phyloP scores from a whole-genome alignment of 1,284 basidiomycete genomes.

The Ganoderma sinense region DNA sequence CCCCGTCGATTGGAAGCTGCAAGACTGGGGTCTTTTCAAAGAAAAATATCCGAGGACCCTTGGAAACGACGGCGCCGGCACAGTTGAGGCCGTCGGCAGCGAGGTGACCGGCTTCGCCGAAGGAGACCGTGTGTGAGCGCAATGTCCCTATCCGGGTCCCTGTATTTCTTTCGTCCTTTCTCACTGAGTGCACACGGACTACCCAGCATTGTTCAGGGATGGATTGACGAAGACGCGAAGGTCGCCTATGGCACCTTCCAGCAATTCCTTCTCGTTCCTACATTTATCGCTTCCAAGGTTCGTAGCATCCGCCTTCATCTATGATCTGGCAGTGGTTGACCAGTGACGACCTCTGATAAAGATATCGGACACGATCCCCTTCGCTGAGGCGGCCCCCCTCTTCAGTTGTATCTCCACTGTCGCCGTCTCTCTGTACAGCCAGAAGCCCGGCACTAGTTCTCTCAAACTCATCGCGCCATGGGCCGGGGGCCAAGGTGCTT shows the following conservation, averaged over 20 bases:
- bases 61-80: conserved; percentile 54
- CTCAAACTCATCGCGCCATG: conserved; percentile 33
- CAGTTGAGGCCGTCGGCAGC: conserved; percentile 48
- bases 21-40: conserved; percentile 38
- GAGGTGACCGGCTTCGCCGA: conserved; percentile 43
- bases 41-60: conserved; percentile 49
- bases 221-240: background rate
- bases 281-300: background rate
- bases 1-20: conserved; percentile 51
- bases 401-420: conserved; percentile 37
- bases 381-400: conserved; percentile 40
- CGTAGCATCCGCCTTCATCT: background rate
- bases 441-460: conserved; percentile 14
- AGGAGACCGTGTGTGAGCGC: conserved; percentile 48
- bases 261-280: background rate
- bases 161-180: background rate
- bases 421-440: conserved; percentile 35
- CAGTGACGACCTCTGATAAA: conserved; percentile 11
- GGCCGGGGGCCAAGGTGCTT: conserved; percentile 31
- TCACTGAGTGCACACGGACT: background rate
- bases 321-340: too few relatives aligned
- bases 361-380: conserved; percentile 36
- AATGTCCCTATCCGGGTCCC: background rate
- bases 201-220: background rate
- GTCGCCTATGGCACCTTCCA: background rate